These are phyloP conservation scores for Quercus berberidifolia DNA, from an alignment of 306 rosid genomes.

Conservation along the genomic window DNA sequence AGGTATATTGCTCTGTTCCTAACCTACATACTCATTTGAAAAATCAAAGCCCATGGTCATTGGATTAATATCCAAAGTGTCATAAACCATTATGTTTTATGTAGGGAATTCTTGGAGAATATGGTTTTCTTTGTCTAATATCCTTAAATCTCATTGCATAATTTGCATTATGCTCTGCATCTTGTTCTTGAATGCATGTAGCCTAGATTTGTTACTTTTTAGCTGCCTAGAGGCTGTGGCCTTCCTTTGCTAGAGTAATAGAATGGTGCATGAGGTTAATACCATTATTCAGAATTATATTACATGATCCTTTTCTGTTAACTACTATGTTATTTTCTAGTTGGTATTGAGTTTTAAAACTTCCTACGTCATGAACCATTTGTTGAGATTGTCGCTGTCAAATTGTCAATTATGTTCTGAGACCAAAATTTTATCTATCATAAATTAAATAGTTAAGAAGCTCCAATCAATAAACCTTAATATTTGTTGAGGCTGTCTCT, in stretches of 20 bases:
- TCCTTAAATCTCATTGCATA: neutral
- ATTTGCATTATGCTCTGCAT: neutral
- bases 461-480: no score
- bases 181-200: neutral
- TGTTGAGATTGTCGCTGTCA: no score
- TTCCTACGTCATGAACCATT: neutral
- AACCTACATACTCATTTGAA: neutral
- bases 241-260: neutral
- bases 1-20: neutral
- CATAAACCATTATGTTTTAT: neutral
- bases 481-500: neutral
- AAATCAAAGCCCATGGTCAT: neutral
- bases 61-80: neutral
- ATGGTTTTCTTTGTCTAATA: neutral
- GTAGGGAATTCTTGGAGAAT: neutral
- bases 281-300: neutral
- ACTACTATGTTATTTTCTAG: neutral
- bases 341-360: neutral
- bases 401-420: no score
- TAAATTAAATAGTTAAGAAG: no score
- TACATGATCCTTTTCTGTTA: neutral
- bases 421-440: no score
- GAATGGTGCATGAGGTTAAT: neutral
- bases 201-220: neutral
- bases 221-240: neutral